Base-by-base conservation (phyloP, 1,284 basidiomycete genomes). In the Xerocomus amazonicus region DNA sequence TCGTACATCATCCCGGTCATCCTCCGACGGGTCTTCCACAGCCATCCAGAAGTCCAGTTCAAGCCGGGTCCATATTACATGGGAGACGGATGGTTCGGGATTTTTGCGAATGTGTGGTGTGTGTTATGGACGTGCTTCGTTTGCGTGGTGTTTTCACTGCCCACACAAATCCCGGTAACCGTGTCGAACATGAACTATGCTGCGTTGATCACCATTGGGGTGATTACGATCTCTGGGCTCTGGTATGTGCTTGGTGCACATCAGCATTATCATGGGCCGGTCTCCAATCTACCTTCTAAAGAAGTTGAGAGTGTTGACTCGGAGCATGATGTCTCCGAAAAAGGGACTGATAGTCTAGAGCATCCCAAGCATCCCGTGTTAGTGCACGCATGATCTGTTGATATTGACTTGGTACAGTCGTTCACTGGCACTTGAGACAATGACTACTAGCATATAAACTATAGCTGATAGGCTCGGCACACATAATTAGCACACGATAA, bases 31-130 rank as follows among this genome's bases (percentile, higher is more conserved):
- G 69, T 87, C 50, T 92, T 79, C 68, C 74, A 78, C 51, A 76
- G 86, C 54, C 92, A 95, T 62, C 91, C 92, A 0, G 92, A 94
- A 45, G 86, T 94, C 33, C 73, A 73, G 58, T 93, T 90, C 75
- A 84, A 84, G 64, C 90, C 91, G 1, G 92, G 92, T n/a, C 92
- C 92, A 16, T 94, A 92, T 71, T 88, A 83, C 65, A 83, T 93
- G 75, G 91, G 91, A 19, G 73, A 81, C 46, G 90, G 89, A 0
- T 58, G 74, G 51, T 65, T 92, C 17, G 89, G 87, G 3, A 78
- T 76, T 71, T 60, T 75, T 13, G 77, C 79, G 56, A 92, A 92
- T 62, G 53, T 75, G 17, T 77, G 77, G 44, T 90, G 88, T 56
- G 81, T 91, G 39, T 42, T 68, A 26, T 89, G 85, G 86, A 85